Evolutionary conservation across 2,329 filamentous ascomycete genomes (phyloP).

Genomic region (Magnaporthiopsis rhizophila): DNA sequence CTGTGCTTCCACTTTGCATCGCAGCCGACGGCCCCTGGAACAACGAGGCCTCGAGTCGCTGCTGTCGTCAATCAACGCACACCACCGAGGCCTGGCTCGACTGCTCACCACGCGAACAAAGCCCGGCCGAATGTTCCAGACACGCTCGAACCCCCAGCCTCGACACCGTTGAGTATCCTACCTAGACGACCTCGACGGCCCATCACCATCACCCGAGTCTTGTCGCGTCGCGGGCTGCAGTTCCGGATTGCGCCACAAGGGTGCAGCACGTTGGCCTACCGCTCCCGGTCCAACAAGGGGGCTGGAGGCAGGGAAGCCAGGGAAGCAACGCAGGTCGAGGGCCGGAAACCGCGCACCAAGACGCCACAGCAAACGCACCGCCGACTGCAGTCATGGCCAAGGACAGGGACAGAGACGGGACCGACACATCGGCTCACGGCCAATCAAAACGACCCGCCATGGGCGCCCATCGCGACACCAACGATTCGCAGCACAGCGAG

Average conservation of each 20-base stretch:
- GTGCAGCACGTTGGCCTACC: background rate
- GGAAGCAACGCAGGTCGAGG: background rate
- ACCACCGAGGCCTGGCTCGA: background rate
- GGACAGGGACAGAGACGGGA: slow-evolving; percentile 33
- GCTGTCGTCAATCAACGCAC: background rate
- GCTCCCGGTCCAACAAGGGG: too few species aligned
- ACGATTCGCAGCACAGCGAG: slow-evolving; percentile 28
- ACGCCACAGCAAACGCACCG: background rate
- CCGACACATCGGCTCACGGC: slow-evolving; percentile 36
- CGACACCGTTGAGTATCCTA: background rate
- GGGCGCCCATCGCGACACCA: slow-evolving; percentile 23
- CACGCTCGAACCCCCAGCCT: background rate
- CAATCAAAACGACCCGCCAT: slow-evolving; percentile 47
- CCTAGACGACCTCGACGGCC: too few species aligned
- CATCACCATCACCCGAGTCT: too few species aligned
- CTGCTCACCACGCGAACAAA: background rate
- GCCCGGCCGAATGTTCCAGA: background rate
- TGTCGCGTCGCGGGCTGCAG: too few species aligned
- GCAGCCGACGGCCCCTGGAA: background rate
- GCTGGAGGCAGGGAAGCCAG: background rate
- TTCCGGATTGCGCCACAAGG: background rate
- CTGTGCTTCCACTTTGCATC: background rate
- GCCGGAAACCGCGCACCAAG: background rate
- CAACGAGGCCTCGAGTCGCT: background rate
- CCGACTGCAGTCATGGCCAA: slow-evolving; percentile 4